Conservation (phyloP, 2,329 filamentous ascomycete genomes). For the Alternaria viburni region DNA sequence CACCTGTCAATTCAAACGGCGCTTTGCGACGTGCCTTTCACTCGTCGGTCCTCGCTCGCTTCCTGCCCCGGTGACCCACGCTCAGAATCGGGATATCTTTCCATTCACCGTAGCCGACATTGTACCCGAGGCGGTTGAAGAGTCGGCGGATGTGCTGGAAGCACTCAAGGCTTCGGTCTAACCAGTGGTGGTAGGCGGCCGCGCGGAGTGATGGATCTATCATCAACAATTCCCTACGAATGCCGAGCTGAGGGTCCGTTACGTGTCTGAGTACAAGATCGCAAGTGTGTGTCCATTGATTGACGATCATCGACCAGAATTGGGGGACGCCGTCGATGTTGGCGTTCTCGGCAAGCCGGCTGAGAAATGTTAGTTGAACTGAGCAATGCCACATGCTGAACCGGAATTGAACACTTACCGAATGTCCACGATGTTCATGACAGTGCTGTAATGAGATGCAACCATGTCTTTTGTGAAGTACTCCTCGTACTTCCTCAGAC, state of each 20-base stretch:
- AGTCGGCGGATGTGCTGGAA: neutral
- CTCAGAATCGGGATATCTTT: neutral
- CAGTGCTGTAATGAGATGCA: neutral
- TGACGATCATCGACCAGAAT: neutral
- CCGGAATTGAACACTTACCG: neutral
- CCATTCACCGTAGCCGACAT: neutral
- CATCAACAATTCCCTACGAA: neutral
- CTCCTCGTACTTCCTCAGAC: neutral
- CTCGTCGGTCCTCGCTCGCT: neutral
- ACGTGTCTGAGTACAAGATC: neutral
- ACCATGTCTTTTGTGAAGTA: neutral
- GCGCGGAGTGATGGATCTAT: neutral
- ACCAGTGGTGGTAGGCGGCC: neutral
- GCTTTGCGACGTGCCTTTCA: neutral
- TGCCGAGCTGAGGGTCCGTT: neutral
- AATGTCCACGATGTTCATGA: neutral
- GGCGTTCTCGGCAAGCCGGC: neutral
- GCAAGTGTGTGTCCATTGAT: neutral
- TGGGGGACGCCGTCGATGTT: neutral
- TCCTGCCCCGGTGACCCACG: neutral
- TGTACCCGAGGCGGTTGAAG: neutral
- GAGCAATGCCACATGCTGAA: neutral
- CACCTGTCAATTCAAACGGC: neutral
- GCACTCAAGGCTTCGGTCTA: neutral
- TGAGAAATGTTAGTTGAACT: neutral